A percentile compares a stretch with the other conserved stretches of the same genome.
Conservation (phyloP, 2,329 filamentous ascomycete genomes). For the Lojkania enalia region DNA sequence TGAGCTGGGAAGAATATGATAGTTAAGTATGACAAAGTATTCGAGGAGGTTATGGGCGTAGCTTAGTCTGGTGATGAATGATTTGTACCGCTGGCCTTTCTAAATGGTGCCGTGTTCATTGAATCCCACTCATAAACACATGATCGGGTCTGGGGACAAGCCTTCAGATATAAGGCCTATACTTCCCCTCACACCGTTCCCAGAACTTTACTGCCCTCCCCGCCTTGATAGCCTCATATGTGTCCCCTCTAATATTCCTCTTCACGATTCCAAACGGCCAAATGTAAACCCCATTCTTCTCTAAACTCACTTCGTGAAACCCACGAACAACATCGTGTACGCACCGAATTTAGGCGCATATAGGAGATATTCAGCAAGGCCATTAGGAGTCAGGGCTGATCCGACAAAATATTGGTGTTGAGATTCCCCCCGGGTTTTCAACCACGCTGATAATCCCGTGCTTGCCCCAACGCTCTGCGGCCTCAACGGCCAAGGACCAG, state of each 20-base stretch:
- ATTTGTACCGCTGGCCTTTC: too few relatives aligned
- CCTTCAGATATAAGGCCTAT: too few relatives aligned
- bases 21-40: too few relatives aligned
- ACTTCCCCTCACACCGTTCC: conserved; percentile 48
- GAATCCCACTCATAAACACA: too few relatives aligned
- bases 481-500: conserved; percentile 18
- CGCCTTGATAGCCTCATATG: conserved; percentile 33
- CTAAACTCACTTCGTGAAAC: not conserved
- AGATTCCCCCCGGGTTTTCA: conserved; percentile 48
- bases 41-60: too few relatives aligned
- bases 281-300: not conserved
- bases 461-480: conserved; percentile 5
- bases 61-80: too few relatives aligned
- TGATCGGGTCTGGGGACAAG: too few relatives aligned
- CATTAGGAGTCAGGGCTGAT: not conserved
- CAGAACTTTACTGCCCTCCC: conserved; percentile 46
- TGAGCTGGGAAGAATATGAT: too few relatives aligned
- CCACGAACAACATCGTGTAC: conserved; percentile 15
- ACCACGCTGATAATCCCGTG: conserved; percentile 14
- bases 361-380: conserved; percentile 7
- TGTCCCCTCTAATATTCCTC: conserved; percentile 6
- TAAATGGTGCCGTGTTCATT: too few relatives aligned
- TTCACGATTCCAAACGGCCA: not conserved
- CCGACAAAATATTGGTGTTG: conserved; percentile 25
- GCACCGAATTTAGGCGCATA: conserved; percentile 15